Conservation (phyloP, 192 early-diverging fungal species). For the Chytriomyces hyalinus region DNA sequence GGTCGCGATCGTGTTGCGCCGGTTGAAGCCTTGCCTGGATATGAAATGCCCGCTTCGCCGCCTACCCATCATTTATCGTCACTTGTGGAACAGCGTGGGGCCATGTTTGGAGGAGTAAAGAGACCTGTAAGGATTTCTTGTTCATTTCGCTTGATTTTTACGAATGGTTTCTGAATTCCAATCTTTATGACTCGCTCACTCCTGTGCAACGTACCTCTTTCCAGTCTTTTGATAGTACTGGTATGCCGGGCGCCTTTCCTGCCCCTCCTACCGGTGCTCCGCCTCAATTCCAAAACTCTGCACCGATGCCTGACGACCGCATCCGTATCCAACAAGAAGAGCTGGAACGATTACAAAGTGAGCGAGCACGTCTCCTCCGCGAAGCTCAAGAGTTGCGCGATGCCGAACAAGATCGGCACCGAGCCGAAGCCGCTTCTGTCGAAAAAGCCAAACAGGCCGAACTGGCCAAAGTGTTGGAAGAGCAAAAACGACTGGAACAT, state of each 20-base stretch:
- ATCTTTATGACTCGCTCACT: too few species aligned
- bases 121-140: background rate
- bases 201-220: too few species aligned
- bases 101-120: conserved; percentile 11
- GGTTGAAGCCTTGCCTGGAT: conserved; percentile 14
- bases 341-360: conserved; percentile 21
- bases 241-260: background rate
- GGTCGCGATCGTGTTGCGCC: background rate
- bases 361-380: conserved; percentile 14
- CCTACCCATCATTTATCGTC: background rate
- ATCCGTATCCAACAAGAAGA: conserved; percentile 31
- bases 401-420: background rate
- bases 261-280: background rate
- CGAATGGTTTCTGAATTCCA: background rate
- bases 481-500: conserved; percentile 2
- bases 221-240: background rate
- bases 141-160: background rate
- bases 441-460: conserved; percentile 20
- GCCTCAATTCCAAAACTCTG: background rate
- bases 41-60: background rate
- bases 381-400: conserved; percentile 27
- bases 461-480: conserved; percentile 10
- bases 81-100: background rate
- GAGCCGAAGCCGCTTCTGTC: conserved; percentile 3
- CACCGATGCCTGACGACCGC: background rate